Conservation (phyloP, 495 filamentous ascomycete genomes). For the Peziza echinospora region DNA sequence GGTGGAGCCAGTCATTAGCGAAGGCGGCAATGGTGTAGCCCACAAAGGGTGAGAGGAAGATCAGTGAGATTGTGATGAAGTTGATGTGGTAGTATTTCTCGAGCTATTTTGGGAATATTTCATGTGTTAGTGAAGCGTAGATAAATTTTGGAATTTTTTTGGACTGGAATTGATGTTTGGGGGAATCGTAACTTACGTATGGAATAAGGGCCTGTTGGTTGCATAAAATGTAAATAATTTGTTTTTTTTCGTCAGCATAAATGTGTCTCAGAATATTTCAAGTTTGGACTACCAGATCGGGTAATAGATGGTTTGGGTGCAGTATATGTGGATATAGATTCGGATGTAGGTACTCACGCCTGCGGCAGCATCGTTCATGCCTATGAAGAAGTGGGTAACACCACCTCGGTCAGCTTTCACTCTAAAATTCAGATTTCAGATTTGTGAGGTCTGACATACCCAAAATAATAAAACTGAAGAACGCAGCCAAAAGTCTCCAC, state of each 20-base stretch:
- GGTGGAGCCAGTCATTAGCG: slow-evolving; percentile 33
- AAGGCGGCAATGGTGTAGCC: slow-evolving; percentile 57
- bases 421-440: too few relatives aligned
- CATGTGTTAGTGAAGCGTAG: not conserved
- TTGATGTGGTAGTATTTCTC: slow-evolving; percentile 46
- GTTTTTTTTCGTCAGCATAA: too few relatives aligned
- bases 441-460: too few relatives aligned
- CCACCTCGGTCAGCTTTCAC: too few relatives aligned
- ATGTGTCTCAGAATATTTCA: too few relatives aligned
- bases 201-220: slow-evolving; percentile 1
- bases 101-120: slow-evolving; percentile 15
- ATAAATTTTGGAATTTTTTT: not conserved
- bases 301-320: too few relatives aligned
- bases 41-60: slow-evolving; percentile 56
- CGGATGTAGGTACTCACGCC: too few relatives aligned
- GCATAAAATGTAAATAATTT: too few relatives aligned
- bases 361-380: too few relatives aligned
- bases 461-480: not conserved
- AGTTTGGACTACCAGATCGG: too few relatives aligned
- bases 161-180: not conserved
- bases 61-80: slow-evolving; percentile 48
- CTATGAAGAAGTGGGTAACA: too few relatives aligned
- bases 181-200: slow-evolving; percentile 20
- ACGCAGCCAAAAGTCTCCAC: not conserved
- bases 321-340: too few relatives aligned